phyloP scores from a whole-genome alignment of 192 early-diverging fungal species.

The Mortierella alpina region DNA sequence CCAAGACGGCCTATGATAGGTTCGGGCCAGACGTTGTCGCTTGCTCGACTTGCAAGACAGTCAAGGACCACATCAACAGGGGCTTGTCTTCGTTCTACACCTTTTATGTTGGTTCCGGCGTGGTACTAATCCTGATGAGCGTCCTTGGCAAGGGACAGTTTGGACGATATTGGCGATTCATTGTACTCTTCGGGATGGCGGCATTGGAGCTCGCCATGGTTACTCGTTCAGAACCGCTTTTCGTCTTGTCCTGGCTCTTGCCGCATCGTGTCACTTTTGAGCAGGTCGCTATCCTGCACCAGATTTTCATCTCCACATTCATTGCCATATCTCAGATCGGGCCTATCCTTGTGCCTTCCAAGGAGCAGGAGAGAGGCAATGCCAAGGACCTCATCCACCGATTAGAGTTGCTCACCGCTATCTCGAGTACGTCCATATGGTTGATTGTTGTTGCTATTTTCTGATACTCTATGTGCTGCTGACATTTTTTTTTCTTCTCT shows the following conservation, averaged over 20 bases:
- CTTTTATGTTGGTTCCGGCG: constrained; percentile 56
- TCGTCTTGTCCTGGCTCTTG: constrained; percentile 35
- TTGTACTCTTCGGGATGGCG: constrained; percentile 57
- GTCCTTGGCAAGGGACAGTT: constrained; percentile 62
- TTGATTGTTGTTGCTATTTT: neutral
- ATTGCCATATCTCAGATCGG: constrained; percentile 61
- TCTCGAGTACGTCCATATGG: constrained; percentile 32
- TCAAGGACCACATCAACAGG: constrained; percentile 29
- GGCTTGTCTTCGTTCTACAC: constrained; percentile 31
- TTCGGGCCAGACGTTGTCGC: constrained; percentile 47
- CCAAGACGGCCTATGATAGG: constrained; percentile 52
- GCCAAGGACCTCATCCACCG: constrained; percentile 30
- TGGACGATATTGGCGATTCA: constrained; percentile 59
- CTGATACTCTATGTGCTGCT: neutral
- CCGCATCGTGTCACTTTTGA: constrained; percentile 54
- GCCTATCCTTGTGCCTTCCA: constrained; percentile 55
- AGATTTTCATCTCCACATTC: constrained; percentile 57
- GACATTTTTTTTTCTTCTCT: neutral
- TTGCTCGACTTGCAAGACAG: constrained; percentile 47
- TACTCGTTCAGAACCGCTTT: constrained; percentile 25
- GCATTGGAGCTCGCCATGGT: constrained; percentile 58
- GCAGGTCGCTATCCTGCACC: constrained; percentile 56
- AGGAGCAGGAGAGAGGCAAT: constrained; percentile 39
- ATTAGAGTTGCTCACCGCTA: constrained; percentile 51
- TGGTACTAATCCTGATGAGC: constrained; percentile 53